These are phyloP conservation scores for Biscogniauxia mediterranea DNA, from an alignment of 2,329 filamentous ascomycete genomes.

Conservation along the genomic window DNA sequence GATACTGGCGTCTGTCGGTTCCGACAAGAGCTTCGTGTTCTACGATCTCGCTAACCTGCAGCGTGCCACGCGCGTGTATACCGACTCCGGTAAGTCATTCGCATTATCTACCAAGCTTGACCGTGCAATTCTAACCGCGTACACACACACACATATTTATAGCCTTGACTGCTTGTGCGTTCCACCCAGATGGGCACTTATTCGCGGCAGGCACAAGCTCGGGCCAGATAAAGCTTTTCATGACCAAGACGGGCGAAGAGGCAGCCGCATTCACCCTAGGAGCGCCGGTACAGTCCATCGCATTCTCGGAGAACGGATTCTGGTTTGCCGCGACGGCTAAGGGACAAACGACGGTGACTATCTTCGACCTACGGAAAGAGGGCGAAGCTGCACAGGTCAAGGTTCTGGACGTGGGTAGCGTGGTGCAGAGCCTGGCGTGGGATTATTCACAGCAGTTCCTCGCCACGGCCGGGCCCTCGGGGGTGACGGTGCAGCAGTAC, in stretches of 20 bases:
- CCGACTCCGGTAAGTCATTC: conserved; percentile 67
- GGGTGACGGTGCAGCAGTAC: conserved; percentile 86
- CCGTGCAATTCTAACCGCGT: background rate
- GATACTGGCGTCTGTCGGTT: conserved; percentile 81
- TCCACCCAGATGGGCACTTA: conserved; percentile 96
- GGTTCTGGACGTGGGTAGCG: conserved; percentile 78
- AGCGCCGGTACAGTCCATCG: conserved; percentile 70
- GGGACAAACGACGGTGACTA: conserved; percentile 73
- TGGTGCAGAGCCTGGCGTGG: conserved; percentile 77
- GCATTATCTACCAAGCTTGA: background rate
- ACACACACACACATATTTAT: no score
- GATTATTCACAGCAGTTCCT: conserved; percentile 96
- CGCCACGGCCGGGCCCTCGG: conserved; percentile 74
- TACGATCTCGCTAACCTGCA: conserved; percentile 73
- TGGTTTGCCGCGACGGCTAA: conserved; percentile 86
- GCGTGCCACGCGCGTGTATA: conserved; percentile 75
- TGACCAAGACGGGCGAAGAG: conserved; percentile 74
- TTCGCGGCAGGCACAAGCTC: conserved; percentile 79
- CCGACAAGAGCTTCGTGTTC: conserved; percentile 88
- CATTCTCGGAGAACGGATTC: conserved; percentile 95
- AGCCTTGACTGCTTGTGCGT: conserved; percentile 75
- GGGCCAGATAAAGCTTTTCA: conserved; percentile 84
- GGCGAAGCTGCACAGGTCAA: conserved; percentile 78
- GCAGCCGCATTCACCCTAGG: conserved; percentile 72
- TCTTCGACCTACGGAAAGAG: conserved; percentile 92